A percentile compares a stretch with the other conserved stretches of the same genome.
Evolutionary conservation across 2,329 filamentous ascomycete species (phyloP).

Genomic region (Hymenoscyphus occultus): DNA sequence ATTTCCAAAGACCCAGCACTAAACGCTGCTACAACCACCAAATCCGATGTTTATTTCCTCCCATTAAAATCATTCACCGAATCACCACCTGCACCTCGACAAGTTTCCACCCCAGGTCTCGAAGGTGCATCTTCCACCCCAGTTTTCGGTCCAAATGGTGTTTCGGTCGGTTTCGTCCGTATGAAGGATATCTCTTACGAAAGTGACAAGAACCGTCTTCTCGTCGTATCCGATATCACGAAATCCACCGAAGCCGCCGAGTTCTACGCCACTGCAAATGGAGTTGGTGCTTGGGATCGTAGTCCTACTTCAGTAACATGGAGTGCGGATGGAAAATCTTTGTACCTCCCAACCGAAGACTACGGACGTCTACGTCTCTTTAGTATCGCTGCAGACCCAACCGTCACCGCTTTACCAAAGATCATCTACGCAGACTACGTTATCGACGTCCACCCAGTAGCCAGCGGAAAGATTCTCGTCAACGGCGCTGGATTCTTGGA

Average conservation of each 20-base stretch:
- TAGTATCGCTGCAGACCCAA: slow-evolving; percentile 51
- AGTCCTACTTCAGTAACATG: slow-evolving; percentile 53
- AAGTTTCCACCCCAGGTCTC: slow-evolving; percentile 24
- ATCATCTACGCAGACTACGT: slow-evolving; percentile 18
- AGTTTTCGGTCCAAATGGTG: slow-evolving; percentile 69
- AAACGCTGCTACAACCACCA: slow-evolving; percentile 26
- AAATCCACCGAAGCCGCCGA: slow-evolving; percentile 55
- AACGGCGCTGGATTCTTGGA: slow-evolving; percentile 64
- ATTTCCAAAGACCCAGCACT: slow-evolving; percentile 57
- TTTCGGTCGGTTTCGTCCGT: slow-evolving; percentile 68
- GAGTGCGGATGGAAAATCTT: slow-evolving; percentile 54
- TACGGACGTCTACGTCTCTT: slow-evolving; percentile 59
- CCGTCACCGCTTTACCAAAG: slow-evolving; percentile 15
- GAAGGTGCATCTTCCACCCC: slow-evolving; percentile 42
- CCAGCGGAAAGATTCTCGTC: slow-evolving; percentile 48
- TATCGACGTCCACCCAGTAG: slow-evolving; percentile 15
- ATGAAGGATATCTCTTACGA: slow-evolving; percentile 77
- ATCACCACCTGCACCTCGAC: slow-evolving; percentile 17
- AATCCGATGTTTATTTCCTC: slow-evolving; percentile 29
- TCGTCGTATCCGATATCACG: slow-evolving; percentile 59
- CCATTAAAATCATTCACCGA: slow-evolving; percentile 26
- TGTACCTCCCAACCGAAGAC: slow-evolving; percentile 70
- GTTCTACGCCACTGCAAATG: slow-evolving; percentile 57
- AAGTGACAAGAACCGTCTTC: slow-evolving; percentile 67
- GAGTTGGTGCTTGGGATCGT: slow-evolving; percentile 57